Percentiles rank a stretch among this genome's conserved stretches.
Conservation (phyloP, 495 filamentous ascomycete genomes). For the Podospora comata region DNA sequence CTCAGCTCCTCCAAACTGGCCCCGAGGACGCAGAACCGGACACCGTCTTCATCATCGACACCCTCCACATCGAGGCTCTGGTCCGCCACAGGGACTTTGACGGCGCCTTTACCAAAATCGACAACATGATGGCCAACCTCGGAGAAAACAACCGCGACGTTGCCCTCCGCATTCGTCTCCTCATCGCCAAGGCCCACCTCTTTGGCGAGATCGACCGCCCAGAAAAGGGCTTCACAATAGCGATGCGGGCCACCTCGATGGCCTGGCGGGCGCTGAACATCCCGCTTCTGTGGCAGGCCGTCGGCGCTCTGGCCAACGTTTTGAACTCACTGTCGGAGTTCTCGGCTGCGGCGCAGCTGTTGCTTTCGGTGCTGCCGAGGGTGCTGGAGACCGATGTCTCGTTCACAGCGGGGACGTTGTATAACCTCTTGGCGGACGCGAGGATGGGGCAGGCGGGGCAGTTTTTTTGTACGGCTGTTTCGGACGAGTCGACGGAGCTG, state of each 20-base stretch:
- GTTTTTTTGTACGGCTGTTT: constrained; percentile 27
- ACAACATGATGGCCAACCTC: constrained; percentile 60
- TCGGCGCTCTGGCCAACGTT: constrained; percentile 65
- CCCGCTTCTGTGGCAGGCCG: constrained; percentile 71
- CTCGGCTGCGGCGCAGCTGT: constrained; percentile 59
- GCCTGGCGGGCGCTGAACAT: constrained; percentile 70
- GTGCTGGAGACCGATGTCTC: constrained; percentile 71
- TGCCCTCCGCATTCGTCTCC: constrained; percentile 67
- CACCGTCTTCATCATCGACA: constrained; percentile 63
- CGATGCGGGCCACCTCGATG: constrained; percentile 73
- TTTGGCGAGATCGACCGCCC: constrained; percentile 68
- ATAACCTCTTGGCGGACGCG: constrained; percentile 75
- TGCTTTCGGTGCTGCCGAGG: constrained; percentile 77
- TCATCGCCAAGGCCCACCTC: constrained; percentile 72
- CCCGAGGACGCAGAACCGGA: constrained; percentile 60
- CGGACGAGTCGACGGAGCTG: neutral
- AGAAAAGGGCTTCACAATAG: constrained; percentile 78
- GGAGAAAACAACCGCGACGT: constrained; percentile 72
- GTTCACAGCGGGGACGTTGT: constrained; percentile 62
- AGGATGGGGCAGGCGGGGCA: constrained; percentile 77
- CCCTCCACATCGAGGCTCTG: constrained; percentile 68
- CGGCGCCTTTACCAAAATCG: constrained; percentile 63
- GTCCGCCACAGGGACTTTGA: constrained; percentile 60
- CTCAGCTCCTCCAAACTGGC: constrained; percentile 50
- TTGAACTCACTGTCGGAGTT: constrained; percentile 74